Evolutionary conservation across 2,329 filamentous ascomycete species (phyloP).

Genomic region (Alternaria burnsii): DNA sequence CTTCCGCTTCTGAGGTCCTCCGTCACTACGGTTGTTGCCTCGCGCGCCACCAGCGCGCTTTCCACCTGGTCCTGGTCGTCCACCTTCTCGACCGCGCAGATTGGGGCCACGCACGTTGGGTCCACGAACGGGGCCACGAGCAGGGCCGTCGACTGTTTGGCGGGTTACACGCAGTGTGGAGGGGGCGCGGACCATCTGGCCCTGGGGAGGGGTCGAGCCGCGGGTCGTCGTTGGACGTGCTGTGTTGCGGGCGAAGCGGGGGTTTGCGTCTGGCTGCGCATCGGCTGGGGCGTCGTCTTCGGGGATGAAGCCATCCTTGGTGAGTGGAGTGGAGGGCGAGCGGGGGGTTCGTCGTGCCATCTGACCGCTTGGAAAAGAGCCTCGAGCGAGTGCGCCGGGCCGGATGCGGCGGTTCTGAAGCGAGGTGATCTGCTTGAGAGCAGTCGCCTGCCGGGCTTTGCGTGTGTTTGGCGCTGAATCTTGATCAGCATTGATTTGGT

Average conservation of each 20-base stretch:
- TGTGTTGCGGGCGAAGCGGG: constrained; percentile 21
- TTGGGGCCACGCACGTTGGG: constrained; percentile 31
- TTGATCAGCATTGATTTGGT: constrained; percentile 17
- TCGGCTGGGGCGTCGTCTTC: constrained; percentile 6
- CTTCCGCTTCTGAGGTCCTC: constrained; percentile 35
- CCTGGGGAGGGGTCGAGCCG: constrained; percentile 27
- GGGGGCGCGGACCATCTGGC: constrained; percentile 45
- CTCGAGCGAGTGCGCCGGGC: constrained; percentile 30
- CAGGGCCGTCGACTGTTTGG: constrained; percentile 16
- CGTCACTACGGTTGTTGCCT: constrained; percentile 16
- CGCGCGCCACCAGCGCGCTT: constrained; percentile 3
- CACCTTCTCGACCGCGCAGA: constrained; percentile 32
- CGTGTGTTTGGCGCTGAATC: constrained; percentile 29
- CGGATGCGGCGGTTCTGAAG: constrained; percentile 34
- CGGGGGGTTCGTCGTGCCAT: constrained; percentile 11
- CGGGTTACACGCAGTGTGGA: constrained; percentile 32
- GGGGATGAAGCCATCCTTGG: constrained; percentile 12
- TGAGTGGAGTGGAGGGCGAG: background rate
- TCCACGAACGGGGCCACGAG: constrained; percentile 15
- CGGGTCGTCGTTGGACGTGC: constrained; percentile 16
- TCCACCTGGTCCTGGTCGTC: constrained; percentile 14
- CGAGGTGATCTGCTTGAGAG: constrained; percentile 35
- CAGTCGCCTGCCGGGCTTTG: constrained; percentile 34
- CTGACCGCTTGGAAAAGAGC: constrained; percentile 34
- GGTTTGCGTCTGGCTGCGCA: constrained; percentile 12